These are phyloP conservation scores for Phialophora tarda DNA, from an alignment of 2,329 filamentous ascomycete species.

Conservation along the genomic window DNA sequence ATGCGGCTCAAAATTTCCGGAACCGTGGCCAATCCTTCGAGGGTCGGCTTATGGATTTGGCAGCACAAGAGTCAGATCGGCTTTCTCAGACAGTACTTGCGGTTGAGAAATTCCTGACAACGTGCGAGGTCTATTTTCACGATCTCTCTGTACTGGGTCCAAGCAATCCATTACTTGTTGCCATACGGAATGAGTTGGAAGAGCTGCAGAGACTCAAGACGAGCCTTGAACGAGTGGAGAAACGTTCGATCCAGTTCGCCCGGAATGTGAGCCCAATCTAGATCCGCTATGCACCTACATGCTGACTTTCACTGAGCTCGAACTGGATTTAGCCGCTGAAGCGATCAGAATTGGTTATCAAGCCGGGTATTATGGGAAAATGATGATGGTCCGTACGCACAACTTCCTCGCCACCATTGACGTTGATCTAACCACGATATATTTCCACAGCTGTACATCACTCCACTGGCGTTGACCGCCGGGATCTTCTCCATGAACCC, in stretches of 20 bases:
- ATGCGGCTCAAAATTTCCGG: no score
- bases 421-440: neutral
- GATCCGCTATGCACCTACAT: neutral
- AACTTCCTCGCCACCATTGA: neutral
- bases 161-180: neutral
- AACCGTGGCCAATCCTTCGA: no score
- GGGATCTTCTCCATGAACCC: constrained; percentile 13
- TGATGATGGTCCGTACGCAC: neutral
- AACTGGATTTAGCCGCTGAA: neutral
- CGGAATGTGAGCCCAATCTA: neutral
- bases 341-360: neutral
- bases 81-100: neutral
- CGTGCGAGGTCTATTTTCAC: neutral
- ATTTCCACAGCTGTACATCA: neutral
- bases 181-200: neutral
- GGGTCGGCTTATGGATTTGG: neutral
- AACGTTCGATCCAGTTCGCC: neutral
- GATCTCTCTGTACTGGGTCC: neutral
- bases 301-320: constrained; percentile 1
- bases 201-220: neutral
- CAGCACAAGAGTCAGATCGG: neutral
- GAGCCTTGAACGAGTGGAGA: neutral
- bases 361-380: neutral
- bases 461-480: constrained; percentile 3
- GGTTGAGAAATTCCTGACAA: neutral